phyloP scores from a whole-genome alignment of 1,284 basidiomycete species.

The Sutorius eximius region DNA sequence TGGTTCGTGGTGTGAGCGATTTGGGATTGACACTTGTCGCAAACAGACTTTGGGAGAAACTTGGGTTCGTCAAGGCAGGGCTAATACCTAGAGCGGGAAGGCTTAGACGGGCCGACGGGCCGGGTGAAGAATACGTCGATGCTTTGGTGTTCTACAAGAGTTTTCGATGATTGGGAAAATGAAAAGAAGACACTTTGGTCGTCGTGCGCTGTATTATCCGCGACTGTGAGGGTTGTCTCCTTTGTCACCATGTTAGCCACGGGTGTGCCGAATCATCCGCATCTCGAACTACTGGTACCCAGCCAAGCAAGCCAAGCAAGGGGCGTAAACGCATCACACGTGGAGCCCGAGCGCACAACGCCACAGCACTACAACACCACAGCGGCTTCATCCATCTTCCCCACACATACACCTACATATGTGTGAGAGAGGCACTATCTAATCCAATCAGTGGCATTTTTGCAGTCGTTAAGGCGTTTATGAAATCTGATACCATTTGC shows the following conservation, averaged over 20 bases:
- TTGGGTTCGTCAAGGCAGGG: constrained; percentile 83
- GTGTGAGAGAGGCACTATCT: constrained; percentile 6
- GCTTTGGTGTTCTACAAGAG: constrained; percentile 85
- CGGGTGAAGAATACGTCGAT: constrained; percentile 85
- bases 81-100: constrained; percentile 84
- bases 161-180: constrained; percentile 42
- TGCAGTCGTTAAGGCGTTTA: not conserved
- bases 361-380: not conserved
- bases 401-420: not conserved
- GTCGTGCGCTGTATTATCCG: not conserved
- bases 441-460: constrained; percentile 5
- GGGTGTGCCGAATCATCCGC: not conserved
- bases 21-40: not conserved
- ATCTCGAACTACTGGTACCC: not conserved
- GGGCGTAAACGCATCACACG: not conserved
- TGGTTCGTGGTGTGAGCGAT: not conserved
- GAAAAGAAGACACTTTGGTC: too few species aligned
- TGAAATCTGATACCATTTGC: not conserved
- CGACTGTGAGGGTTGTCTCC: not conserved
- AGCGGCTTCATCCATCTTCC: not conserved
- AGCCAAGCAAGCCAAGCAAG: not conserved
- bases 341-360: not conserved
- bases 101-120: constrained; percentile 62
- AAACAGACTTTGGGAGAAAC: constrained; percentile 77
- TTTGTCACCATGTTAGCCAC: not conserved